Conservation (phyloP, 352 stramenopile genomes). For the Elongisporangium anandrum region DNA sequence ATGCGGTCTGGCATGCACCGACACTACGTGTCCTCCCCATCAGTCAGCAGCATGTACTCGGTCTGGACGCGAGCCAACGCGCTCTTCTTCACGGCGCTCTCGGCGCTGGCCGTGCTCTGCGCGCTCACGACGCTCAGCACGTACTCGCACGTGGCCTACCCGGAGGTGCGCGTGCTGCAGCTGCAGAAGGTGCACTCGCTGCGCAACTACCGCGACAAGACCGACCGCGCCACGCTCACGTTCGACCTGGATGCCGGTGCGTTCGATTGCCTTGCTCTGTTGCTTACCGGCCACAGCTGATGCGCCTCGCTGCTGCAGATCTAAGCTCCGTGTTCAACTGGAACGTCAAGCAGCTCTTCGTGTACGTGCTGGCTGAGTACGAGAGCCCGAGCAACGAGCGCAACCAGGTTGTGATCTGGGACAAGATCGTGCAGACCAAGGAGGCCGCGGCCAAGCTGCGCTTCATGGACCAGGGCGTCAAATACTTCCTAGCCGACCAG, state of each 20-base stretch:
- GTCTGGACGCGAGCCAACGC: conserved; percentile 83
- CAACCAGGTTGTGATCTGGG: conserved; percentile 86
- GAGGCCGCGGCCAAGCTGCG: conserved; percentile 40
- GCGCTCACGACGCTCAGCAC: conserved; percentile 71
- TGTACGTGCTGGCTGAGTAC: conserved; percentile 86
- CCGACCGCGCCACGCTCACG: conserved; percentile 74
- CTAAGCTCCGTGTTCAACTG: conserved; percentile 88
- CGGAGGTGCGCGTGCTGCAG: conserved; percentile 55
- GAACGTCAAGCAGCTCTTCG: conserved; percentile 89
- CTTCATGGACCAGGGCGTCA: conserved; percentile 63
- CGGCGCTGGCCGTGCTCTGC: conserved; percentile 69
- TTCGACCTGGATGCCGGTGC: conserved; percentile 79
- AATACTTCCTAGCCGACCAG: conserved; percentile 83
- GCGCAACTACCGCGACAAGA: conserved; percentile 77
- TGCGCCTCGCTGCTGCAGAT: conserved; percentile 20
- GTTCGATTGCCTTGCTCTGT: conserved; percentile 5
- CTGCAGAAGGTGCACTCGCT: conserved; percentile 74
- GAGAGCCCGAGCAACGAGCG: conserved; percentile 48
- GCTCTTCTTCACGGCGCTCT: conserved; percentile 80
- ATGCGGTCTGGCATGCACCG: not conserved
- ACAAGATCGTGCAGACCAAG: conserved; percentile 76
- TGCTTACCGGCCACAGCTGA: not conserved
- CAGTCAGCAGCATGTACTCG: conserved; percentile 60
- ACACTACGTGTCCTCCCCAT: conserved; percentile 1
- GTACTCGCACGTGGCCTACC: conserved; percentile 50